Base-by-base conservation (phyloP, 345 rosid genomes). In the Eucalyptus sp. region DNA sequence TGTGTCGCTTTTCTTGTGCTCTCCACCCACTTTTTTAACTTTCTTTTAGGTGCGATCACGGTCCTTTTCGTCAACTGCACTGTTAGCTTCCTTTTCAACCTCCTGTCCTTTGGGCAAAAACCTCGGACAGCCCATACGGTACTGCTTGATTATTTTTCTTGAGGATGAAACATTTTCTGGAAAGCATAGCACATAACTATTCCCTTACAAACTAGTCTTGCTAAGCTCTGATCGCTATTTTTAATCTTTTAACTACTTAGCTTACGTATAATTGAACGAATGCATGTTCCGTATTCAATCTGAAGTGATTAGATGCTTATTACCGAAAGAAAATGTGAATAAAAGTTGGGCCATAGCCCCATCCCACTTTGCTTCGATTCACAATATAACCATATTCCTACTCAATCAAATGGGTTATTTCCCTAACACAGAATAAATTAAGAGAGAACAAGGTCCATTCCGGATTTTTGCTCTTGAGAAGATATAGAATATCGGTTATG, bases 21-120 rank as follows among this genome's bases (percentile, higher is more conserved):
- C 90, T 94, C 95, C 80, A 95, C 94, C 99, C 98, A 95, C 87
- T 94, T 91, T 94, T 91, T 87, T 91, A 66, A 96, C 96, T 92
- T 95, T 96, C 91, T 94, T 93, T 89, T 92, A 89, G 24, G 96
- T 95, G 87, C 95, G 91, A 52, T 88, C 51, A 24, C 93, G 94
- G 86, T 94, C 97, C 91, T 92, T 88, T 86, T 94, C 97, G 86
- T 95, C 97, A 93, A 97, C 18, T 11, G 48, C 66, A 46, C 52
- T 31, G 54, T 52, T 62, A 37, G 27, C 81, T 71, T 37, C 46
- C 81, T 33, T 33, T 18, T 16, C 81, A 71, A 33, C 27, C 46
- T 37, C 46, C 25, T 37, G 81, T 18, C 81, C 81, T 18, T 71
- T 37, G 27, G 46, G 27, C 81, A 37, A 37, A 37, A 71, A 25